phyloP scores from a whole-genome alignment of 2,329 filamentous ascomycete species.

The Lachnellula occidentalis region DNA sequence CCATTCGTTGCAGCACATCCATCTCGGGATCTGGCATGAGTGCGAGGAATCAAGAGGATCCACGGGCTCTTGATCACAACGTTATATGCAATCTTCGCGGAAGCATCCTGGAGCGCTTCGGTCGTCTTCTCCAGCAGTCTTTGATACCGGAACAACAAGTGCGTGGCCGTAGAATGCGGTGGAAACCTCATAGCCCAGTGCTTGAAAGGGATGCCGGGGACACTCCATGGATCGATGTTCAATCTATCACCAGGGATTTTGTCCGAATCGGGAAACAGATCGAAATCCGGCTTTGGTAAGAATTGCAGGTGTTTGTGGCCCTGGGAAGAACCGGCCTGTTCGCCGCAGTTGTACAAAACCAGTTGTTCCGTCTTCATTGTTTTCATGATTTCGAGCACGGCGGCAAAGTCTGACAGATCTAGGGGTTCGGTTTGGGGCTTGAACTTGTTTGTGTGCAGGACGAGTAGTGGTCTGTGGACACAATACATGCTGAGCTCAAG shows the following conservation, averaged over 20 bases:
- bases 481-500: neutral
- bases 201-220: neutral
- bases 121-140: neutral
- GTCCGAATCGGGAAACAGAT: neutral
- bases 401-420: neutral
- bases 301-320: neutral
- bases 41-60: neutral
- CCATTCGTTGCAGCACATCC: neutral
- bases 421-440: neutral
- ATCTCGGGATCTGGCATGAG: neutral
- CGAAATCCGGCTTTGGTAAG: neutral
- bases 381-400: neutral
- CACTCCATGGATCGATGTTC: neutral
- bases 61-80: neutral
- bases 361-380: neutral
- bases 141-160: neutral
- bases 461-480: neutral
- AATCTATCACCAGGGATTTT: neutral
- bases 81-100: neutral
- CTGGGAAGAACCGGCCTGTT: neutral
- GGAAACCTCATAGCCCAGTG: neutral
- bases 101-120: neutral
- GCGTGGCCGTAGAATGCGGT: neutral
- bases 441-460: neutral
- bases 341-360: neutral